phyloP scores from a whole-genome alignment of 1,284 basidiomycete species.

The Xerocomus amazonicus region DNA sequence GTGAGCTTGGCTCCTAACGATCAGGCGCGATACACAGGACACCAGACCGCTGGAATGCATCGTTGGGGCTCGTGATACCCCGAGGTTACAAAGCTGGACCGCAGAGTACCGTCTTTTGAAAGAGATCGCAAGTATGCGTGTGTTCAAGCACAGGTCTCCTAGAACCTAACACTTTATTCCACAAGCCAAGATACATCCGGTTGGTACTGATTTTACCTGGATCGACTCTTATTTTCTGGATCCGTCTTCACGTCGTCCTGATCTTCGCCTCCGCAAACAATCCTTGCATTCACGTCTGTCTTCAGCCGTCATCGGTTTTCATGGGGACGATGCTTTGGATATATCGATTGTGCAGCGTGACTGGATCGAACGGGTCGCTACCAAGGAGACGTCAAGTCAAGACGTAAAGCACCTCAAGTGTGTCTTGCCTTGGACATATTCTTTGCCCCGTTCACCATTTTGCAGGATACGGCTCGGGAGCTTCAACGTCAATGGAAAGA shows the following conservation, averaged over 20 bases:
- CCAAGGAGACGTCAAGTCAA: conserved; percentile 31
- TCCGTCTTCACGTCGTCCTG: conserved; percentile 39
- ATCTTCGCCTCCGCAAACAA: conserved; percentile 47
- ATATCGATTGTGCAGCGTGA: conserved; percentile 55
- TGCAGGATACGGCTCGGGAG: conserved; percentile 63
- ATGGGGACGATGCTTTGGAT: conserved; percentile 58
- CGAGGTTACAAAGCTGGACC: conserved; percentile 16
- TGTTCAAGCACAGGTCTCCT: neutral
- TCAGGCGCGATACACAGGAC: conserved; percentile 18
- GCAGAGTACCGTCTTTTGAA: conserved; percentile 30
- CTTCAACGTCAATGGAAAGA: conserved; percentile 76
- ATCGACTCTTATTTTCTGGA: conserved; percentile 14
- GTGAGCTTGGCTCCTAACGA: conserved; percentile 25
- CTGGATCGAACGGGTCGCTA: conserved; percentile 51
- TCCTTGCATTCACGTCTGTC: conserved; percentile 54
- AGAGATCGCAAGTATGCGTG: conserved; percentile 21
- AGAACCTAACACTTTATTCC: conserved; percentile 6
- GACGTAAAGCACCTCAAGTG: conserved; percentile 30
- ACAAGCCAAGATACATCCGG: conserved; percentile 12
- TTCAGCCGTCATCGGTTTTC: conserved; percentile 53
- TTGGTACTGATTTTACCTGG: conserved; percentile 19
- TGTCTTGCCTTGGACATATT: conserved; percentile 1
- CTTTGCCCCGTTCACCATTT: neutral
- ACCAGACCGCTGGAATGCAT: conserved; percentile 12
- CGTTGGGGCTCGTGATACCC: conserved; percentile 15